Percentiles rank a stretch among this genome's conserved stretches.
These are phyloP conservation scores for Rhynchosporium graminicola DNA, from an alignment of 2,329 filamentous ascomycete species.

Conservation along the genomic window DNA sequence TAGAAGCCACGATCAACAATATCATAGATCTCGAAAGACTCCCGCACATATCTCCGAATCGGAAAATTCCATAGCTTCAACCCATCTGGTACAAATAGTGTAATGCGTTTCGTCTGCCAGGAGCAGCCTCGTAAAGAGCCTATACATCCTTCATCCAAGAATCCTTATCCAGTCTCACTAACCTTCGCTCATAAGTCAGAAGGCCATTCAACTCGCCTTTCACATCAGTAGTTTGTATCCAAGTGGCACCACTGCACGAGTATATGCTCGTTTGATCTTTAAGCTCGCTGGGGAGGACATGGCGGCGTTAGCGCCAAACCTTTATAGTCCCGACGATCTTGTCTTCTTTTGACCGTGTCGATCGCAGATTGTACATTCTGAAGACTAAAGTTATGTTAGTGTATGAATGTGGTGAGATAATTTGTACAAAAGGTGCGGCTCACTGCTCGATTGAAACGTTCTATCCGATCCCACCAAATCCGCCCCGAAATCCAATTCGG, in stretches of 20 bases:
- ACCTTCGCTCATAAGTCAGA: conserved; percentile 65
- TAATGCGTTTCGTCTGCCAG: background rate
- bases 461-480: conserved; percentile 69
- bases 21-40: no score
- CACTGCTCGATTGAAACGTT: conserved; percentile 64
- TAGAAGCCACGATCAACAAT: no score
- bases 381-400: conserved; percentile 45
- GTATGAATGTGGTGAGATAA: no score
- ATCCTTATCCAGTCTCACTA: conserved; percentile 55
- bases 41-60: no score
- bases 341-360: conserved; percentile 65
- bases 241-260: conserved; percentile 65
- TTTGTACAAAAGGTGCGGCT: conserved; percentile 32
- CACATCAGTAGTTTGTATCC: conserved; percentile 74
- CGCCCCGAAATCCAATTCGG: conserved; percentile 69
- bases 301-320: conserved; percentile 64
- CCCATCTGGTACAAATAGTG: no score
- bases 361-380: conserved; percentile 65
- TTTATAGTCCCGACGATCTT: conserved; percentile 60
- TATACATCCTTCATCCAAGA: conserved; percentile 55
- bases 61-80: no score
- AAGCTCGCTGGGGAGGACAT: conserved; percentile 51
- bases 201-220: conserved; percentile 75
- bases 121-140: conserved; percentile 55
- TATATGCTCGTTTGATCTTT: conserved; percentile 50